These are phyloP conservation scores for Calonectria montana DNA, from an alignment of 2,329 filamentous ascomycete species.

Conservation along the genomic window DNA sequence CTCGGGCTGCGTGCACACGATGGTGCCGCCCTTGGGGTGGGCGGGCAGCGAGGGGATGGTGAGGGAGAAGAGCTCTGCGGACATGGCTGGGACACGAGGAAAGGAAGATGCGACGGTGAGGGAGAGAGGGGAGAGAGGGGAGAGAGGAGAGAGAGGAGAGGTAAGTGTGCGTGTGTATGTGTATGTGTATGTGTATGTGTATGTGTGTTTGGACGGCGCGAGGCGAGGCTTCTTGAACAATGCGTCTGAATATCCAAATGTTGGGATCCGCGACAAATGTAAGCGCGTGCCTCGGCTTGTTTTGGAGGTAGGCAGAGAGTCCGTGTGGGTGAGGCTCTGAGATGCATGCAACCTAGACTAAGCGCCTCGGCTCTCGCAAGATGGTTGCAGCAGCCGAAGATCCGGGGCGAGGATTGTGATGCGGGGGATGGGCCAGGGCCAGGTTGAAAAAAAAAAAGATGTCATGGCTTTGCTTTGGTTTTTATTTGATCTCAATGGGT, in stretches of 20 bases:
- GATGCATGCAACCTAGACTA: background rate
- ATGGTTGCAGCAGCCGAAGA: conserved; percentile 5
- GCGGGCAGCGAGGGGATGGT: conserved; percentile 62
- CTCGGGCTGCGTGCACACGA: conserved; percentile 71
- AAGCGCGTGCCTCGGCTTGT: conserved; percentile 8
- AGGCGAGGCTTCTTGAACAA: too few relatives aligned
- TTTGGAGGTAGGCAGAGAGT: background rate
- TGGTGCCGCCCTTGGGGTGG: conserved; percentile 63
- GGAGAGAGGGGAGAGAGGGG: background rate
- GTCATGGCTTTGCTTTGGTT: background rate
- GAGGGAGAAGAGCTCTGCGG: conserved; percentile 55
- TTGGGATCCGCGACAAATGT: background rate
- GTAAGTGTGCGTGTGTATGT: background rate
- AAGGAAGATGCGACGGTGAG: background rate
- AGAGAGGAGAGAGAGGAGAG: too few relatives aligned
- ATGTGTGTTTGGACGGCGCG: background rate
- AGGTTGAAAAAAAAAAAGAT: too few relatives aligned
- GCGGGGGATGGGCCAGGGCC: background rate
- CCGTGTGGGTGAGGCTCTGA: conserved; percentile 1
- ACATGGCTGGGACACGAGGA: conserved; percentile 20
- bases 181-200: too few relatives aligned
- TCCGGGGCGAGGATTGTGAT: background rate
- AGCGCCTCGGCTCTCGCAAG: conserved; percentile 38
- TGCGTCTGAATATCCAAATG: too few relatives aligned
- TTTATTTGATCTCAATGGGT: too few relatives aligned